Base-by-base conservation (phyloP, 1,284 basidiomycete species). In the Gymnopus androsaceus region DNA sequence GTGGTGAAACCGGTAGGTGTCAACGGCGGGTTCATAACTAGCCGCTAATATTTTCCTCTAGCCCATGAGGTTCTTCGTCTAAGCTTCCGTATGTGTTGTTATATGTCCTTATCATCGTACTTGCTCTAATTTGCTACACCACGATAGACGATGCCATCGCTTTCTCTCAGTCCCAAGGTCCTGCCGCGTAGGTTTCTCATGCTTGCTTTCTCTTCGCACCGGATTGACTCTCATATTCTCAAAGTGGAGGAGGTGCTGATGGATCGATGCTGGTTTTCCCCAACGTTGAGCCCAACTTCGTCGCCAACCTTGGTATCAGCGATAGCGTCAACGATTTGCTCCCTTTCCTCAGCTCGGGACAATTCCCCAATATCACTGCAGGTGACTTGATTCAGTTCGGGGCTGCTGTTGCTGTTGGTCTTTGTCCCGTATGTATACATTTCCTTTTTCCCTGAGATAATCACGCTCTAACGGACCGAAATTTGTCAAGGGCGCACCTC, bases 181-280 rank as follows among this genome's bases (percentile, higher is more conserved):
- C 37, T 37, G 38, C 37, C 4, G 53, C 33, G 53, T 54, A 19
- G 48, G 53, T 17, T 53, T 12, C 6, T 11, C 15, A 34, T 23
- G 21, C 17, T 11, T 27, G 14, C 19, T 33, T 23, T 8, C 6
- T 6, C 1, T 40, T 15, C 6, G 23, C 14, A n/a, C 17, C 7
- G 17, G 4, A 19, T 9, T 21, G 2, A 19, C 27, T n/a, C 4
- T 11, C 7, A 23, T 34, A 0, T 30, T 23, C 21, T 49, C 25
- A 36, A 6, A 61, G 60, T 19, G 56, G 61, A 33, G 59, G 59
- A 21, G 61, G 61, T n/a, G 61, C 61, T 9, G 61, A 62, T 42
- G 61, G 61, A 15, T 54, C 50, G 37, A 57, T 62, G 56, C 42
- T 62, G 31, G 38, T 60, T 5, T 62, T 62, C 56, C 56, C 59